Percentiles rank a stretch among this genome's conserved stretches.
These are phyloP conservation scores for Geosmithia putterillii DNA, from an alignment of 2,329 filamentous ascomycete species.

Conservation along the genomic window DNA sequence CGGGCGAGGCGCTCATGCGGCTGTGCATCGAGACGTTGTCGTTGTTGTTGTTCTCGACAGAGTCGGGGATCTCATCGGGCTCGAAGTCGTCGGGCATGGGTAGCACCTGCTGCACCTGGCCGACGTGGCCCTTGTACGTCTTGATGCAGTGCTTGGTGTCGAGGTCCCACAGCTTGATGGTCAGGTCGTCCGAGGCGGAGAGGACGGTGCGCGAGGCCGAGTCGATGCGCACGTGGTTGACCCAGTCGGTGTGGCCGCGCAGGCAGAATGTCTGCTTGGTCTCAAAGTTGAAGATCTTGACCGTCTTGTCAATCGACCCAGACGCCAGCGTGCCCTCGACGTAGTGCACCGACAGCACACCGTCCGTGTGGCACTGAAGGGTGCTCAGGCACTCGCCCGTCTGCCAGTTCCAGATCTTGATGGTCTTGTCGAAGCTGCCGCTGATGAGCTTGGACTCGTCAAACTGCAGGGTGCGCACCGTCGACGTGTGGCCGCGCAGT, in stretches of 20 bases:
- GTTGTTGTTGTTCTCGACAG: slow-evolving; percentile 25
- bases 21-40: slow-evolving; percentile 42
- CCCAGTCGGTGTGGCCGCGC: slow-evolving; percentile 83
- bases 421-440: slow-evolving; percentile 73
- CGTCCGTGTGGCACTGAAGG: slow-evolving; percentile 65
- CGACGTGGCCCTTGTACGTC: slow-evolving; percentile 78
- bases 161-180: slow-evolving; percentile 84
- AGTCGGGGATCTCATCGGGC: slow-evolving; percentile 52
- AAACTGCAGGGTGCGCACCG: slow-evolving; percentile 84
- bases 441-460: slow-evolving; percentile 86
- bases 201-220: slow-evolving; percentile 71
- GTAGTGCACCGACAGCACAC: slow-evolving; percentile 81
- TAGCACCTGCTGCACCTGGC: slow-evolving; percentile 86
- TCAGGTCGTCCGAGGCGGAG: slow-evolving; percentile 88
- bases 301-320: slow-evolving; percentile 77
- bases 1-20: slow-evolving; percentile 29
- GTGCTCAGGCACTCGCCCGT: slow-evolving; percentile 80
- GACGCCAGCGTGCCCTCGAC: slow-evolving; percentile 75
- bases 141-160: slow-evolving; percentile 70
- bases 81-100: slow-evolving; percentile 81
- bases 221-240: slow-evolving; percentile 90
- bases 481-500: slow-evolving; percentile 66
- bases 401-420: slow-evolving; percentile 95
- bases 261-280: slow-evolving; percentile 71
- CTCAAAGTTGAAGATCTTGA: slow-evolving; percentile 88